Evolutionary conservation across 345 rosid species (phyloP).

Genomic region (Zanthoxylum bungeanum): DNA sequence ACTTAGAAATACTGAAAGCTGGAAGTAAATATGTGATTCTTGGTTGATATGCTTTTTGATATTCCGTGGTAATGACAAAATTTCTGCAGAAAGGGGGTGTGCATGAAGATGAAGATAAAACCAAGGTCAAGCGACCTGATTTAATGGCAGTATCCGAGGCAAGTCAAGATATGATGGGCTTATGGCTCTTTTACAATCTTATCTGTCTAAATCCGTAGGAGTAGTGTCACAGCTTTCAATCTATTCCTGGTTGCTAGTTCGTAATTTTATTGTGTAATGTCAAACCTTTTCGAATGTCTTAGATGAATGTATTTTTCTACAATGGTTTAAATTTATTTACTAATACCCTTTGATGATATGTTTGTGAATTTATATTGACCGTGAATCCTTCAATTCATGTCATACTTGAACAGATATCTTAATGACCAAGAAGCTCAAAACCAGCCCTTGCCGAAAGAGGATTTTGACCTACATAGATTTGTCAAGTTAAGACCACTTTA

Average conservation of each 20-base stretch:
- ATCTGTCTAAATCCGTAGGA: not conserved
- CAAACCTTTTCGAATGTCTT: not conserved
- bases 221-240: not conserved
- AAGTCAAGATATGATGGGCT: slow-evolving; percentile 27
- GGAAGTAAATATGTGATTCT: not conserved
- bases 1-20: not conserved
- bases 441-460: not conserved
- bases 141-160: slow-evolving; percentile 78
- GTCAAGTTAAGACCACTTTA: not conserved
- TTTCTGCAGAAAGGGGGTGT: slow-evolving; percentile 36
- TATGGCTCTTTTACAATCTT: not conserved
- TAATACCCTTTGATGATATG: not conserved
- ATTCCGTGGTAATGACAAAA: not conserved
- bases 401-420: too few relatives aligned
- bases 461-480: not conserved
- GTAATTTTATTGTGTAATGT: not conserved
- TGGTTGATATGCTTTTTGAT: not conserved
- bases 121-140: slow-evolving; percentile 67
- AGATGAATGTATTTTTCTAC: not conserved
- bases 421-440: not conserved
- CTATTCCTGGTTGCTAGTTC: not conserved
- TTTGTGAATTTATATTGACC: too few relatives aligned
- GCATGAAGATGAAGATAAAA: slow-evolving; percentile 28
- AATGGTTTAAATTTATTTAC: not conserved
- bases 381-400: too few relatives aligned